Base-by-base conservation (phyloP, 306 rosid species). In the Datisca glomerata region DNA sequence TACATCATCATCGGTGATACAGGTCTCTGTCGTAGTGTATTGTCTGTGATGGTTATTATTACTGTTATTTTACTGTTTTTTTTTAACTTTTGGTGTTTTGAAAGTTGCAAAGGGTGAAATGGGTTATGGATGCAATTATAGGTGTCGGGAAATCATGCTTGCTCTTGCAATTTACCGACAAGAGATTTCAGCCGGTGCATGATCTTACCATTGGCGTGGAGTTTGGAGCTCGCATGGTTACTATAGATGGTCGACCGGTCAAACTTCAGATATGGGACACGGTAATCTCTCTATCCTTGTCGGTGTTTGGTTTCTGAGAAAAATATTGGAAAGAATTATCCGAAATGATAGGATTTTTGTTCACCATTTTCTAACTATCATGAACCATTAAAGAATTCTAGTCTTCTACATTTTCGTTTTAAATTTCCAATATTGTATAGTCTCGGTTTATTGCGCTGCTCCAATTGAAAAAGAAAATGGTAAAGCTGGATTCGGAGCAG, bases 241-340 rank as follows among this genome's bases (percentile, higher is more conserved):
- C 89, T 14, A 89, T 89, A 45, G 95, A 84, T 45, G 79, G 63
- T 52, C 84, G 83, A 49, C 92, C 98, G 10, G 80, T 89, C 62
- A 89, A 89, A 66, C 78, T 89, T 56, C 98, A 89, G 76, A 89
- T 89, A 53, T 89, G 98, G 98, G 98, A 89, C 61, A 89, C 98
- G 79, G 95, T 84, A 47, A 55, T 85, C 62, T 55, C 22, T 25
- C 3, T 17, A 11, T 39, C 27, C 7, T 20, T 29, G 7, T 36
- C 37, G 9, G 6, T 18, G 5, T 7, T 12, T 38, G 21, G 40
- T 4, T 16, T 12, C 16, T 10, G 24, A 11, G 12, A n/a, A n/a
- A n/a, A n/a, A 28, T 28, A 6, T 28, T 12, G 11, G 11, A 28
- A 28, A 28, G n/a, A 31, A 31, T 31, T 8, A 12, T 1, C n/a